Conservation (phyloP, 768 basidiomycete genomes). For the Kwoniella sp. region DNA sequence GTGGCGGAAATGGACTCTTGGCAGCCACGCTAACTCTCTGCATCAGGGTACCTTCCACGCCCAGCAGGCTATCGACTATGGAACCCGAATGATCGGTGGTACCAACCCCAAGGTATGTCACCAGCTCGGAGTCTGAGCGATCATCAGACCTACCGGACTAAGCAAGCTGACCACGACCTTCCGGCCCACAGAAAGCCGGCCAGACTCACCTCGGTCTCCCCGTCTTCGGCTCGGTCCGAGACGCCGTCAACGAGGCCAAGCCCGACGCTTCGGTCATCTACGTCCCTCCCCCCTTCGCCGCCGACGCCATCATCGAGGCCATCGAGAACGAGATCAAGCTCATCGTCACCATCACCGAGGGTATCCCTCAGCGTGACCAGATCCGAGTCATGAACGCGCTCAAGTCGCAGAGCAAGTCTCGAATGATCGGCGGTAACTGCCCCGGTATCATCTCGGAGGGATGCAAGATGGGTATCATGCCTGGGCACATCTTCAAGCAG, state of each 20-base stretch:
- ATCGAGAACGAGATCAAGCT: conserved; percentile 96
- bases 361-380: conserved; percentile 96
- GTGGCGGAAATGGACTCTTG: not conserved
- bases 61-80: conserved; percentile 85
- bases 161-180: not conserved
- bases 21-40: not conserved
- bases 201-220: conserved; percentile 91
- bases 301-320: conserved; percentile 96
- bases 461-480: conserved; percentile 98
- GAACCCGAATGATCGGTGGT: conserved; percentile 96
- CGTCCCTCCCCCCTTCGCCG: conserved; percentile 93
- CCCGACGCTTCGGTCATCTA: conserved; percentile 96
- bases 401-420: conserved; percentile 85
- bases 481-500: conserved; percentile 93
- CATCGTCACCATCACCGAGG: conserved; percentile 98
- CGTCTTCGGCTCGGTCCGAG: conserved; percentile 83
- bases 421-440: conserved; percentile 97
- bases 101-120: conserved; percentile 59
- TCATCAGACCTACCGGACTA: too few relatives aligned
- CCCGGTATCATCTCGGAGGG: conserved; percentile 98
- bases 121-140: not conserved
- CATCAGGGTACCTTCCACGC: conserved; percentile 96
- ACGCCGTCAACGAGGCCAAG: conserved; percentile 77
- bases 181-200: conserved; percentile 73
- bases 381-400: conserved; percentile 91